Percentiles rank a stretch among this genome's conserved stretches.
Evolutionary conservation across 306 rosid genomes (phyloP).

Genomic region (Inga oerstediana): DNA sequence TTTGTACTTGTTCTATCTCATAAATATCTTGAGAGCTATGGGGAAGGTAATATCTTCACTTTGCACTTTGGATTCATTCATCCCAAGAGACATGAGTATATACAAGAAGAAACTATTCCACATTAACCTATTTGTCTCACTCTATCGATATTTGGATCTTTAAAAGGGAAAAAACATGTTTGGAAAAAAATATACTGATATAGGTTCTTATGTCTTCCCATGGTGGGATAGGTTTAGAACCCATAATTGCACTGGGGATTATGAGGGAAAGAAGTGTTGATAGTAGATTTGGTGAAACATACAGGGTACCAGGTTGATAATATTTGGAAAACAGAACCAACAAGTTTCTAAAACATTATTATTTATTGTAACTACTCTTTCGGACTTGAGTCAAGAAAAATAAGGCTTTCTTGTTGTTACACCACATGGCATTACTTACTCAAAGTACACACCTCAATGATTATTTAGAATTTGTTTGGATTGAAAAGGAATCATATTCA

Average conservation of each 20-base stretch:
- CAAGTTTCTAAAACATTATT: not conserved
- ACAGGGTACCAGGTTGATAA: not conserved
- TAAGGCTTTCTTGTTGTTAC: no score
- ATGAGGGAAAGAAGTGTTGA: not conserved
- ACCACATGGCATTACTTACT: not conserved
- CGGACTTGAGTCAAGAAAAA: not conserved
- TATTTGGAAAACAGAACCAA: not conserved
- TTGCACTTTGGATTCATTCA: not conserved
- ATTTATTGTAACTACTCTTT: not conserved
- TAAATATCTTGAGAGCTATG: constrained; percentile 19
- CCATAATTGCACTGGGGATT: not conserved
- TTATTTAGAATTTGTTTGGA: not conserved
- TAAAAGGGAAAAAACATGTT: not conserved
- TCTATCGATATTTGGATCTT: not conserved
- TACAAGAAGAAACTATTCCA: constrained; percentile 21
- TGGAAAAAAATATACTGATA: not conserved
- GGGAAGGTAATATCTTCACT: not conserved
- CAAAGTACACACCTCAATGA: no score
- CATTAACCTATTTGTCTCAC: constrained; percentile 5
- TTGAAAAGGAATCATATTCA: no score
- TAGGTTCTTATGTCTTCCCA: not conserved
- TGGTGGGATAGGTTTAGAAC: not conserved
- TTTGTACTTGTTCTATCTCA: not conserved
- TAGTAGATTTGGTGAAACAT: not conserved
- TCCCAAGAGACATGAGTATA: constrained; percentile 21